Base-by-base conservation (phyloP, 2,329 filamentous ascomycete species). In the Microascus cirrosus region DNA sequence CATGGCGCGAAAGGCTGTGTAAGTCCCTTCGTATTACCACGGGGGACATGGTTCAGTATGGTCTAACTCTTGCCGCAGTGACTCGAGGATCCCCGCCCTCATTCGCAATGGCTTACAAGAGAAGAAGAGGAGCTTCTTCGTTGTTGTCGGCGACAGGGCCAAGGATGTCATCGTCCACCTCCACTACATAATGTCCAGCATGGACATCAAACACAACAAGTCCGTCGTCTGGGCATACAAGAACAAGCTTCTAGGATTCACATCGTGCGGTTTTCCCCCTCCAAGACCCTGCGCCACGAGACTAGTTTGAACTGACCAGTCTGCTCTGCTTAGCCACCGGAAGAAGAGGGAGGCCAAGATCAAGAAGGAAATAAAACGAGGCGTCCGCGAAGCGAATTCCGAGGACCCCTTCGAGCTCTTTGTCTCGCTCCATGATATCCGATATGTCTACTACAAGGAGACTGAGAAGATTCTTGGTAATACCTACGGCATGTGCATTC, bases 361-460 rank as follows among this genome's bases (percentile, higher is more conserved):
- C 72, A 96, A 96, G 77, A 96, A 93, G 73, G 94, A 99, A 68
- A 90, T 99, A 72, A 96, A 95, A 77, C 84, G 91, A 66, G 94
- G 94, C 52, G 90, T 92, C 63, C 84, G 95, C 68, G 94, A 99
- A 72, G 84, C 89, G 61, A 96, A 99, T 71, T 82, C 85, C 58
- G 90, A 95, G 69, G 94, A 99, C 69, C 89, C 94, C 0, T 99
- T 99, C 76, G 94, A 99, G 74, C 83, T 97, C 58, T 99, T 97
- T 74, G 87, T 97, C 65, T 94, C 91, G 59, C 85, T 96, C 59
- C 89, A 97, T 76, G 91, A 96, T 72, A 96, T 99, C 70, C 89
- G 94, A 72, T 99, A 99, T 81, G 90, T 94, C 59, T 99, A 96
- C 80, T 99, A 99, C 79, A 99, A 99, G 75, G 94, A 99, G 76